phyloP scores from a whole-genome alignment of 164 flowering plant species.

The Amborella trichopoda region DNA sequence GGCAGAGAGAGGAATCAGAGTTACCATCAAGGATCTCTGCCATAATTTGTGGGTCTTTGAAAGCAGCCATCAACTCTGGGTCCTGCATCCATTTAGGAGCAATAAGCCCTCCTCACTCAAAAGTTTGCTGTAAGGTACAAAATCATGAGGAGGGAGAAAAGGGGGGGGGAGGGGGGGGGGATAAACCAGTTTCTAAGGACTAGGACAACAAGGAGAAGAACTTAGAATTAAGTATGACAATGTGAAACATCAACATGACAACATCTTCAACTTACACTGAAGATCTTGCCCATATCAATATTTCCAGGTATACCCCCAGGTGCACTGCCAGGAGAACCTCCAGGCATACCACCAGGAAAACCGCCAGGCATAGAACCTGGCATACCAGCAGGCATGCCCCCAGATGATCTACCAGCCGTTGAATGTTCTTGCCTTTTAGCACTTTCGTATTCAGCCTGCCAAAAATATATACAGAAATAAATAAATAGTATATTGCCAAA shows the following conservation, averaged over 20 bases:
- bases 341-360: slow-evolving; percentile 27
- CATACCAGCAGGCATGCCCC: slow-evolving; percentile 66
- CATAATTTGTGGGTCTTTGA: slow-evolving; percentile 91
- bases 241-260: too few species aligned
- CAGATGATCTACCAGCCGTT: slow-evolving; percentile 49
- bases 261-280: slow-evolving; percentile 71
- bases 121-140: too few species aligned
- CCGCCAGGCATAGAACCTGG: slow-evolving; percentile 51
- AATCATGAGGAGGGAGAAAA: too few species aligned
- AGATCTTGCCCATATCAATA: slow-evolving; percentile 79
- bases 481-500: background rate
- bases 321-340: slow-evolving; percentile 28
- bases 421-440: slow-evolving; percentile 82
- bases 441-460: slow-evolving; percentile 89
- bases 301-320: slow-evolving; percentile 74
- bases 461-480: background rate
- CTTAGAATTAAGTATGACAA: too few species aligned
- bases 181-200: too few species aligned
- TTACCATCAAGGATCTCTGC: slow-evolving; percentile 97
- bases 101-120: too few species aligned
- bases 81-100: too few species aligned
- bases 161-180: too few species aligned
- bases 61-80: slow-evolving; percentile 92
- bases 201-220: too few species aligned
- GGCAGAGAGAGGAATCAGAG: background rate